Evolutionary conservation across 2,329 filamentous ascomycete species (phyloP), one percentile per base, ranked within the genome.

Genomic region (Fusarium continuum): DNA sequence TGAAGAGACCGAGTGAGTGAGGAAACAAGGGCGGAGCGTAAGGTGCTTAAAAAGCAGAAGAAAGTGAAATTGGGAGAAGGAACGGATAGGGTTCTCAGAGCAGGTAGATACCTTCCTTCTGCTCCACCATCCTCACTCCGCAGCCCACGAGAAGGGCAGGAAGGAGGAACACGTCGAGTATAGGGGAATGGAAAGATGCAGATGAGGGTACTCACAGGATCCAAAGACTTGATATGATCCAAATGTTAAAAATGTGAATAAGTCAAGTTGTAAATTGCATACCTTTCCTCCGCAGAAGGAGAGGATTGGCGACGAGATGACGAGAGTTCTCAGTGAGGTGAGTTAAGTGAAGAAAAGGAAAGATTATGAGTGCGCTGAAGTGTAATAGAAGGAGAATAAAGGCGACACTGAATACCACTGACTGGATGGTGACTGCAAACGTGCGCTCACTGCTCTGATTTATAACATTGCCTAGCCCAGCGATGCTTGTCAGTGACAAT

Each of bases 91-190:
- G 28, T 29, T 29, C 28, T 29, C 8, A 11, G 20, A 13, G 34
- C 17, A 20, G 9, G 22, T 10, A 44, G 29, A 23, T 32, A 20
- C 47, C 62, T 65, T 58, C 62, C 56, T 57, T 40, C 20, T 38
- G 14, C n/a, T 45, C 11, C 26, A 7, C 19, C 20, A 28, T 22
- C 36, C 31, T 16, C n/a, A 49, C 41, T 46, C n/a, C 34, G 19
- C 28, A 31, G 38, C 46, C 22, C 17, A n/a, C 32, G 7, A 25
- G n/a, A 31, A 23, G 17, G 45, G 19, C 16, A 32, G 44, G 23
- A 39, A 58, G 35, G 20, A 39, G 26, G 25, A 19, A 36, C 16
- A 8, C 23, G 40, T 41, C 22, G 6, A 47, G 34, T 25, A 22
- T 13, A 40, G 13, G n/a, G 11, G 10, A 14, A 17, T 16, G 34